Evolutionary conservation across 192 early-diverging fungal species (phyloP).

Genomic region (Podila clonocystis): DNA sequence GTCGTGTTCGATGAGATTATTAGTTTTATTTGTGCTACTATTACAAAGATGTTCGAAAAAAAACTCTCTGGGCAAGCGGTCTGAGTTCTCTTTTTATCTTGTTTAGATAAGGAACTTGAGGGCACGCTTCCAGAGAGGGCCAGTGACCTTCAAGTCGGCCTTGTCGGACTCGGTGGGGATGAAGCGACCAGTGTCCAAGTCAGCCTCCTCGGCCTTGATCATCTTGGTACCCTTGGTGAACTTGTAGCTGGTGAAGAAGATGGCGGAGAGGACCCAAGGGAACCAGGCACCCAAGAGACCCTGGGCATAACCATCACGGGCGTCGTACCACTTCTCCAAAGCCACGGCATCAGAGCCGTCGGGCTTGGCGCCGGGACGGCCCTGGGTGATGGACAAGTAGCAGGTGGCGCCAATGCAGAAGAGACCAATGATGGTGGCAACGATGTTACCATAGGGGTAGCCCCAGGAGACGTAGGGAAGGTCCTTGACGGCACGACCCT

Average conservation of each 20-base stretch:
- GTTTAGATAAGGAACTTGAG: constrained; percentile 20
- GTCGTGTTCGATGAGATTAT: no score
- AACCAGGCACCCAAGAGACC: constrained; percentile 43
- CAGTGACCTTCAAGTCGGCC: constrained; percentile 19
- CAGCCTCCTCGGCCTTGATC: constrained; percentile 64
- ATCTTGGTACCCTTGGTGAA: constrained; percentile 53
- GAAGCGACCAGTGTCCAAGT: constrained; percentile 66
- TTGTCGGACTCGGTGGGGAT: constrained; percentile 46
- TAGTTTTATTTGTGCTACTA: no score
- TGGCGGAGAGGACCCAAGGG: constrained; percentile 32
- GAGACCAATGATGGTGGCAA: constrained; percentile 70
- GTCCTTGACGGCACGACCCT: constrained; percentile 70
- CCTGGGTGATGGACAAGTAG: constrained; percentile 58
- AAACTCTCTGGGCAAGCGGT: no score
- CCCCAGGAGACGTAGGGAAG: constrained; percentile 65
- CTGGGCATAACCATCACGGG: constrained; percentile 9
- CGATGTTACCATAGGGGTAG: constrained; percentile 58
- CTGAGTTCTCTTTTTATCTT: background rate
- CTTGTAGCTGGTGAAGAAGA: constrained; percentile 69
- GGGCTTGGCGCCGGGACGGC: constrained; percentile 49
- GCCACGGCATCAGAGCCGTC: background rate
- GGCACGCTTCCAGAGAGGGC: constrained; percentile 34
- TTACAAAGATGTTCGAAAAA: no score
- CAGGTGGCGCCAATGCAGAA: constrained; percentile 65
- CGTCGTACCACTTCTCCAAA: background rate